Conservation (phyloP, 2,329 filamentous ascomycete species). For the Lachnum nothofagi region DNA sequence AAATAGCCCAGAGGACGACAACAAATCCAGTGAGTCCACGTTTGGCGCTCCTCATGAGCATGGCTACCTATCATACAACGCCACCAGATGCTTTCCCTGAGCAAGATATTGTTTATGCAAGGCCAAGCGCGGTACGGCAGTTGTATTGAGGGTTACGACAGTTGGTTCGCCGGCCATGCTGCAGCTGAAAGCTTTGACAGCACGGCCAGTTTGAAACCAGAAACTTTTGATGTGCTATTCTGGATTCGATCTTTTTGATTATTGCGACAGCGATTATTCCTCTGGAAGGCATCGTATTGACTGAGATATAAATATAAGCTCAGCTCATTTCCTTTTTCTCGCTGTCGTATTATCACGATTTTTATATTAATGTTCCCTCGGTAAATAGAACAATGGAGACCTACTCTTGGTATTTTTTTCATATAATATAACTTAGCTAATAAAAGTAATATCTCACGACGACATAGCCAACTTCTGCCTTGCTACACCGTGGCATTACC, state of each 20-base stretch:
- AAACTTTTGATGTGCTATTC: slow-evolving; percentile 20
- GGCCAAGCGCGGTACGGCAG: no score
- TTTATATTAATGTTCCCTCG: slow-evolving; percentile 13
- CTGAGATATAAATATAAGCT: slow-evolving; percentile 17
- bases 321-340: slow-evolving; percentile 9
- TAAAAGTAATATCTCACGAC: slow-evolving; percentile 12
- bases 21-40: no score
- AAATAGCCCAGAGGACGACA: no score
- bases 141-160: no score
- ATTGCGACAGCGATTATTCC: slow-evolving; percentile 12
- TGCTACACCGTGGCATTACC: slow-evolving; percentile 7
- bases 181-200: slow-evolving; percentile 14
- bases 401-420: slow-evolving; percentile 17
- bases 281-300: slow-evolving; percentile 12
- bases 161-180: slow-evolving; percentile 4
- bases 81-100: no score
- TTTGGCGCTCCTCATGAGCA: no score
- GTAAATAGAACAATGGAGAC: slow-evolving; percentile 17
- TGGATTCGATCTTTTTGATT: slow-evolving; percentile 18
- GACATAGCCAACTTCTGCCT: slow-evolving; percentile 5
- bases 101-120: no score
- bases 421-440: slow-evolving; percentile 19
- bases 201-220: slow-evolving; percentile 13
- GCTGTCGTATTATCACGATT: slow-evolving; percentile 14
- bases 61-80: no score